A percentile compares a stretch with the other conserved stretches of the same genome.
Conservation (phyloP, 257 asterid genomes). For the Fraxinus anomala region DNA sequence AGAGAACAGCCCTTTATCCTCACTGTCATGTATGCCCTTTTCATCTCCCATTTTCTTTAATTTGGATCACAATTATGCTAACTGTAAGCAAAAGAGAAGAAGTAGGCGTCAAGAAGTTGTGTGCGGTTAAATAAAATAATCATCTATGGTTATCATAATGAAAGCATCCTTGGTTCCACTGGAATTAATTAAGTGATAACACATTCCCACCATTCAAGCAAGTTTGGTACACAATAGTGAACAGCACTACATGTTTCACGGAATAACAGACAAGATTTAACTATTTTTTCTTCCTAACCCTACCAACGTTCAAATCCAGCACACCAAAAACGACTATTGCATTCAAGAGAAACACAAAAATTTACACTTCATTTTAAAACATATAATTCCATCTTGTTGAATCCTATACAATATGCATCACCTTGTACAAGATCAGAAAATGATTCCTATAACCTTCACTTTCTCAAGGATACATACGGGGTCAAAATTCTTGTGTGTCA, state of each 20-base stretch:
- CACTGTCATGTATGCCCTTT: slow-evolving; percentile 35
- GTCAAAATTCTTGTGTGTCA: no score
- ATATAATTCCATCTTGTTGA: background rate
- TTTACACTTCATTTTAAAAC: no score
- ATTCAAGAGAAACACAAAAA: background rate
- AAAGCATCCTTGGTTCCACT: background rate
- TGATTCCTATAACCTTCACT: background rate
- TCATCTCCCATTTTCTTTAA: slow-evolving; percentile 49
- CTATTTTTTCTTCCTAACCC: no score
- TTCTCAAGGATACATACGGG: background rate
- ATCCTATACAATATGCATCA: background rate
- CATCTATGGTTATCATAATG: background rate
- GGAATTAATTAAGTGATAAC: no score
- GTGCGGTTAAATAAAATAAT: background rate
- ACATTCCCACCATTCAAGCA: no score
- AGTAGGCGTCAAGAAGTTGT: background rate
- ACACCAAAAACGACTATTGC: background rate
- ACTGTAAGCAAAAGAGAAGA: background rate
- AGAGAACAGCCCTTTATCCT: slow-evolving; percentile 78
- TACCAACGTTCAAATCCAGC: background rate
- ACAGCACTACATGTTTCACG: no score
- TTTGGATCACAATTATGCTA: slow-evolving; percentile 13
- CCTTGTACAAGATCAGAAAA: background rate
- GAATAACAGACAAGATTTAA: no score
- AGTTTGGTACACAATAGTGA: background rate